Percentiles rank a stretch among this genome's conserved stretches.
phyloP scores from a whole-genome alignment of 345 rosid species.

The sweet orange (Citrus sinensis) region DVS_A1.0 CM039162.1:25539001-25539500 shows the following conservation, averaged over 20 bases:
- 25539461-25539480: background rate
- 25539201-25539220: constrained; percentile 18
- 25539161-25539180: constrained; percentile 24
- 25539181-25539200: constrained; percentile 8
- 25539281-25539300: constrained; percentile 19
- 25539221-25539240: constrained; percentile 15
- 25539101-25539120: constrained; percentile 12
- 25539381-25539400: constrained; percentile 27
- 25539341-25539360: constrained; percentile 21
- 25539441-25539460: background rate
- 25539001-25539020: background rate
- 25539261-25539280: constrained; percentile 9
- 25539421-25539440: background rate
- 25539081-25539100: constrained; percentile 25
- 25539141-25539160: background rate
- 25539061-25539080: background rate
- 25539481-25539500: background rate
- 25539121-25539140: background rate
- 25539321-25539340: constrained; percentile 32
- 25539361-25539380: constrained; percentile 37
- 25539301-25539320: constrained; percentile 19
- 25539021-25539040: constrained; percentile 14
- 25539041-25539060: background rate
- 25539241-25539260: background rate
- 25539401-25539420: constrained; percentile 25